These are phyloP conservation scores for Pseudogymnoascus sp. DNA, from an alignment of 2,329 filamentous ascomycete species.

Conservation along the genomic window DNA sequence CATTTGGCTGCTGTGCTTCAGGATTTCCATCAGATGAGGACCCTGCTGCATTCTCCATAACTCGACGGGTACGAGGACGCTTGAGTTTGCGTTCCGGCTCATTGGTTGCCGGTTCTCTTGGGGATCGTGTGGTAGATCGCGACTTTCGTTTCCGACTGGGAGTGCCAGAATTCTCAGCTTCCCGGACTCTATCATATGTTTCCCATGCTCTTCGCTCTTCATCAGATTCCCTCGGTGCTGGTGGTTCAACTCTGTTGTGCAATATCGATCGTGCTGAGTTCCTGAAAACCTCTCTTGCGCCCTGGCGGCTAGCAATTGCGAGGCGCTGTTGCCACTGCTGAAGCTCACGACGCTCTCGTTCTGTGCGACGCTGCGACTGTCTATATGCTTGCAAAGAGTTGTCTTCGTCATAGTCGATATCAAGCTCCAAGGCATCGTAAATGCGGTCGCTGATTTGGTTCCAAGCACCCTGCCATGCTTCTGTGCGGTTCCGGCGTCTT, in stretches of 20 bases:
- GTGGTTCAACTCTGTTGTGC: constrained; percentile 38
- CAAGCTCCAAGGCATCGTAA: constrained; percentile 62
- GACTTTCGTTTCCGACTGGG: constrained; percentile 65
- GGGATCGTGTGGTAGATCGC: constrained; percentile 62
- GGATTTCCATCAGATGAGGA: constrained; percentile 35
- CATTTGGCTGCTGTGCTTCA: constrained; percentile 24
- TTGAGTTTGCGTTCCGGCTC: constrained; percentile 80
- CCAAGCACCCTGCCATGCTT: constrained; percentile 86
- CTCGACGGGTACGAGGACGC: constrained; percentile 70
- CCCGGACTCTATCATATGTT: constrained; percentile 76
- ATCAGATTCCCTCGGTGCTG: constrained; percentile 59
- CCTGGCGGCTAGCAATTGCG: constrained; percentile 71
- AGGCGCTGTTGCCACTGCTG: constrained; percentile 77
- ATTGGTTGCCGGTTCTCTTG: constrained; percentile 53
- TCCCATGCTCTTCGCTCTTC: constrained; percentile 86
- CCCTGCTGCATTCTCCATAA: constrained; percentile 43
- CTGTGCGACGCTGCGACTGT: constrained; percentile 42
- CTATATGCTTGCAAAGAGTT: constrained; percentile 46
- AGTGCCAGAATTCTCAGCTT: constrained; percentile 47
- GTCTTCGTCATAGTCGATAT: constrained; percentile 77
- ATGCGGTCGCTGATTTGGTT: constrained; percentile 53
- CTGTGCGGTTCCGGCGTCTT: constrained; percentile 58
- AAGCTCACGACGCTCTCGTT: constrained; percentile 48
- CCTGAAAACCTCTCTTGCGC: constrained; percentile 64
- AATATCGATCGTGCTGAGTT: constrained; percentile 57